These are phyloP conservation scores for Colletotrichum musicola DNA, from an alignment of 2,329 filamentous ascomycete genomes.

Conservation along the genomic window DNA sequence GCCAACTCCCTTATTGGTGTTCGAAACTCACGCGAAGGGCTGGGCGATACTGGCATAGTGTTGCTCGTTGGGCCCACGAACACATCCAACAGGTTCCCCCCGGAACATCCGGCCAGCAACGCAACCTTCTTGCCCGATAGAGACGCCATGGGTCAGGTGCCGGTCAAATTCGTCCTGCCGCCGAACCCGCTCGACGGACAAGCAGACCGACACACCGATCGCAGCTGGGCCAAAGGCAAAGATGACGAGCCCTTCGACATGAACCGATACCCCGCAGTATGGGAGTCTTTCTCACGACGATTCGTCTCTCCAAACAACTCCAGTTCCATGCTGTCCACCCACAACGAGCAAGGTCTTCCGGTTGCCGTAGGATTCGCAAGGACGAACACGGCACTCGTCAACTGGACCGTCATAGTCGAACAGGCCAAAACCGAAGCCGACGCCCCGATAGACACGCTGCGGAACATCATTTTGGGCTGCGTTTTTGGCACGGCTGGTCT, in stretches of 20 bases:
- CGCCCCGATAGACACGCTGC: constrained; percentile 78
- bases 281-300: constrained; percentile 68
- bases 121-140: constrained; percentile 55
- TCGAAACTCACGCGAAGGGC: constrained; percentile 73
- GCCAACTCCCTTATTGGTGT: constrained; percentile 74
- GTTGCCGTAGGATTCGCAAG: constrained; percentile 88
- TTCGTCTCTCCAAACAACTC: constrained; percentile 72
- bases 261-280: constrained; percentile 71
- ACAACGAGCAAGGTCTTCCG: constrained; percentile 76
- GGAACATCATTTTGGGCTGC: constrained; percentile 84
- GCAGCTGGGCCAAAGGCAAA: constrained; percentile 57
- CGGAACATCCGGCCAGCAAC: constrained; percentile 59
- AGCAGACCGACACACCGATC: constrained; percentile 62
- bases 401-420: constrained; percentile 88
- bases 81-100: constrained; percentile 73
- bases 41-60: constrained; percentile 77
- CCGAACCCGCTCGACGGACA: constrained; percentile 57
- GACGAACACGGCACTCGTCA: constrained; percentile 74
- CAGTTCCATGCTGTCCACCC: constrained; percentile 75
- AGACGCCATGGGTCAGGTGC: constrained; percentile 54
- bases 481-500: constrained; percentile 86
- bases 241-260: constrained; percentile 67
- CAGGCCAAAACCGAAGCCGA: constrained; percentile 81
- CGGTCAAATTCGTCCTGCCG: constrained; percentile 72
- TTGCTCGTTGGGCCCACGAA: constrained; percentile 78